Conservation (phyloP, 805 yeast genomes). For the Cyberlindnera galapagoensis region DNA sequence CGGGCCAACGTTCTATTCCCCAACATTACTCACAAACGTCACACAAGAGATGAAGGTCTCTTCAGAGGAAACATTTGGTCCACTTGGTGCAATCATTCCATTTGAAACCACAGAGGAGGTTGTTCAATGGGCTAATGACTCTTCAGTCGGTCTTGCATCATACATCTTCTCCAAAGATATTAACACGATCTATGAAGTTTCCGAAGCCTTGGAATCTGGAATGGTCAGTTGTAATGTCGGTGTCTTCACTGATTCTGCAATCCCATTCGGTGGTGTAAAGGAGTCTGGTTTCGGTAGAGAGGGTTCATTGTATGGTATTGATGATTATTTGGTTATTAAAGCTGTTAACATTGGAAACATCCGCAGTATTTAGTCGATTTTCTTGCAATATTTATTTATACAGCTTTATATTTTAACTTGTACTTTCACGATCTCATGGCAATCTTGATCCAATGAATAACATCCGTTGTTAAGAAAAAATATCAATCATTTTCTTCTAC, state of each 20-base stretch:
- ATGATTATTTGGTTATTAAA: conserved; percentile 50
- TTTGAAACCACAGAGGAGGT: conserved; percentile 51
- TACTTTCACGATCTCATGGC: too few relatives aligned
- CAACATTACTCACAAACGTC: conserved; percentile 47
- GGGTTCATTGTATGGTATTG: conserved; percentile 56
- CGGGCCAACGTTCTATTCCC: conserved; percentile 48
- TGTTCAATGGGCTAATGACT: conserved; percentile 45
- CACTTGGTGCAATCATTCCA: conserved; percentile 50
- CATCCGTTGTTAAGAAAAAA: too few relatives aligned
- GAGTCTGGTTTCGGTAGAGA: conserved; percentile 69
- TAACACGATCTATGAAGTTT: conserved; percentile 42
- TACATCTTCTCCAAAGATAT: conserved; percentile 50
- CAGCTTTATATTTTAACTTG: too few relatives aligned
- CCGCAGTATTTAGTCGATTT: conserved; percentile 4
- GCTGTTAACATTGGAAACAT: conserved; percentile 29
- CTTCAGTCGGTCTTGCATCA: conserved; percentile 52
- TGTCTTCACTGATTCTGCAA: conserved; percentile 45
- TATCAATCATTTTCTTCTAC: too few relatives aligned
- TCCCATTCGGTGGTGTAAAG: conserved; percentile 61
- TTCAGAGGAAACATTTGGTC: conserved; percentile 61
- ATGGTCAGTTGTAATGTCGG: conserved; percentile 62
- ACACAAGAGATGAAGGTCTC: conserved; percentile 43
- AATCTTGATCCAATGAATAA: too few relatives aligned
- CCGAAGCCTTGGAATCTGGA: conserved; percentile 56
- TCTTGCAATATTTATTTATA: too few relatives aligned